A percentile compares a stretch with the other conserved stretches of the same genome.
These are phyloP conservation scores for Alternaria novae-zelandiae DNA, from an alignment of 2,329 filamentous ascomycete genomes.

Conservation along the genomic window DNA sequence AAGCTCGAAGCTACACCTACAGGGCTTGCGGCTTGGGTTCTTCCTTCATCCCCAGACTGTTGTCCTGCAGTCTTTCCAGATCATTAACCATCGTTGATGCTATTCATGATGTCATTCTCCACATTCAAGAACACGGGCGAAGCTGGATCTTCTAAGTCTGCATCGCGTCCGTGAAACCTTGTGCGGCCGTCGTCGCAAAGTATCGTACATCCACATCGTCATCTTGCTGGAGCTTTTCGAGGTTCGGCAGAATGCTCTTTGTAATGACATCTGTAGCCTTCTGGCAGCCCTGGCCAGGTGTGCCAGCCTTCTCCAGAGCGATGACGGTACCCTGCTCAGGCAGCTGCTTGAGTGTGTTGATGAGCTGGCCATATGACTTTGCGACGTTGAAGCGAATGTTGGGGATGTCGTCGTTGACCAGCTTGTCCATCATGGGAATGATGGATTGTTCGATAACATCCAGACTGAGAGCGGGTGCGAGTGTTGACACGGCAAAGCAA, in stretches of 20 bases:
- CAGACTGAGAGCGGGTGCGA: constrained; percentile 89
- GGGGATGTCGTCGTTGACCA: constrained; percentile 92
- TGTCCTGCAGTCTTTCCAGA: constrained; percentile 25
- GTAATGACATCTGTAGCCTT: constrained; percentile 81
- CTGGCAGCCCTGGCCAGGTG: constrained; percentile 65
- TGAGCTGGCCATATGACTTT: constrained; percentile 91
- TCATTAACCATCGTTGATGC: constrained; percentile 36
- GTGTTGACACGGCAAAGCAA: constrained; percentile 97
- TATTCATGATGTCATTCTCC: constrained; percentile 24
- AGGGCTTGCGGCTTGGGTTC: constrained; percentile 21
- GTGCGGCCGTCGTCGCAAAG: constrained; percentile 90
- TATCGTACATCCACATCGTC: constrained; percentile 98
- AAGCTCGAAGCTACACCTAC: constrained; percentile 7
- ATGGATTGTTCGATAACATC: constrained; percentile 93
- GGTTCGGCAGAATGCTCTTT: constrained; percentile 82
- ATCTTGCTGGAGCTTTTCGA: constrained; percentile 96
- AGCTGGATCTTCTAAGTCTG: constrained; percentile 42
- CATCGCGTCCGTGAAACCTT: constrained; percentile 53
- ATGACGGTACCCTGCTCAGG: constrained; percentile 87
- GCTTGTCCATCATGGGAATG: constrained; percentile 92
- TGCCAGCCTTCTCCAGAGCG: constrained; percentile 79
- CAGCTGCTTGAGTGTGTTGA: constrained; percentile 88
- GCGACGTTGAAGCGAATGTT: constrained; percentile 99
- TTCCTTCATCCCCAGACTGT: constrained; percentile 21
- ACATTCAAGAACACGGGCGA: constrained; percentile 5